phyloP scores from a whole-genome alignment of 2,329 filamentous ascomycete species.

The Colletotrichum graminicola region DNA sequence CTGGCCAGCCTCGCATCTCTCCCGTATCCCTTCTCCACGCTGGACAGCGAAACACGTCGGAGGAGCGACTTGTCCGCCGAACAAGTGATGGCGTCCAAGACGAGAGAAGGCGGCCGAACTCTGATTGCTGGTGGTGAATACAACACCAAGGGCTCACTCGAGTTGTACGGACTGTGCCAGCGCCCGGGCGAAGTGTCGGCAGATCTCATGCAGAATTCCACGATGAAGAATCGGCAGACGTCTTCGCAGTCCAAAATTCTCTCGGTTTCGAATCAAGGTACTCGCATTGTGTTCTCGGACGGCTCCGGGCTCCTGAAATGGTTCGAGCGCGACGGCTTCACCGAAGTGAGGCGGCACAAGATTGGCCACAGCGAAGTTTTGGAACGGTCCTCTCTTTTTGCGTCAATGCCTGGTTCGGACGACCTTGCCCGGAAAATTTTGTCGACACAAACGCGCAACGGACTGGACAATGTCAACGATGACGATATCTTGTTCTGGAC shows the following conservation, averaged over 20 bases:
- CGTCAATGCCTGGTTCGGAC: constrained; percentile 65
- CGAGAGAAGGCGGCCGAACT: constrained; percentile 67
- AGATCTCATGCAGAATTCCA: constrained; percentile 55
- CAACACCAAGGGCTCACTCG: constrained; percentile 89
- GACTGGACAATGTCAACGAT: constrained; percentile 55
- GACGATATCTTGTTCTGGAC: constrained; percentile 89
- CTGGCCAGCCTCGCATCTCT: constrained; percentile 80
- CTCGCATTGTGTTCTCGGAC: constrained; percentile 85
- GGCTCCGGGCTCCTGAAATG: constrained; percentile 88
- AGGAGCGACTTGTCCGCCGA: constrained; percentile 67
- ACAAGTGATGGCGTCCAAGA: constrained; percentile 66
- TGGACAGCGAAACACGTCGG: constrained; percentile 70
- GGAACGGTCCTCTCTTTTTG: constrained; percentile 63
- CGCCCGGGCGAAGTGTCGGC: constrained; percentile 25
- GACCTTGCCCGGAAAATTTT: constrained; percentile 87
- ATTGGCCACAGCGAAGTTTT: constrained; percentile 67
- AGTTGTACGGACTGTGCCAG: constrained; percentile 78
- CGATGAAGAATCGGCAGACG: constrained; percentile 84
- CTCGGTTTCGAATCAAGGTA: constrained; percentile 84
- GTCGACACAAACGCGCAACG: constrained; percentile 62
- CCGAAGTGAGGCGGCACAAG: constrained; percentile 66
- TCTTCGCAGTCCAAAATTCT: constrained; percentile 85
- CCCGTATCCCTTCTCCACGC: constrained; percentile 74
- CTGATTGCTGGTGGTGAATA: constrained; percentile 90
- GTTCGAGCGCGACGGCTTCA: constrained; percentile 86